These are phyloP conservation scores for Pichia thaimueangensis DNA, from an alignment of 805 yeast genomes.

Conservation along the genomic window DNA sequence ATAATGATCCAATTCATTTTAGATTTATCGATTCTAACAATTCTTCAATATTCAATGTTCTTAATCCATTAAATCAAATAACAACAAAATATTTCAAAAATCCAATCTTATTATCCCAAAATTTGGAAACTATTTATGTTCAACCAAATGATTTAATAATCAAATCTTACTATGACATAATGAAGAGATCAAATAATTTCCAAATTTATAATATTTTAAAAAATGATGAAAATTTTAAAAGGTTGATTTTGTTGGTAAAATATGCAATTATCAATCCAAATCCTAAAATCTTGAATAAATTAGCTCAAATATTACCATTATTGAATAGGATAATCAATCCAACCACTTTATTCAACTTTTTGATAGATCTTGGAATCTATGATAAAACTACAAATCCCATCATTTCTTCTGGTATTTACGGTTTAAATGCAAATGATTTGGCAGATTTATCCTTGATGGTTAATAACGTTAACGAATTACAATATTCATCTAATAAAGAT, in stretches of 20 bases:
- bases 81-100: conserved; percentile 17
- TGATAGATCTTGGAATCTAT: conserved; percentile 17
- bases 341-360: conserved; percentile 13
- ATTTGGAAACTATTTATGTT: conserved; percentile 15
- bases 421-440: conserved; percentile 7
- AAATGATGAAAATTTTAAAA: conserved; percentile 16
- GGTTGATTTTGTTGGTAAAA: conserved; percentile 24
- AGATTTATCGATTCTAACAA: conserved; percentile 14
- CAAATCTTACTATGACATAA: conserved; percentile 14
- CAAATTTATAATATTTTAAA: conserved; percentile 13
- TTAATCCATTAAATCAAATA: conserved; percentile 19
- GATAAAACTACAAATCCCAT: conserved; percentile 19
- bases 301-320: conserved; percentile 14
- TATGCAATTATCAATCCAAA: conserved; percentile 30
- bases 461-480: conserved; percentile 6
- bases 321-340: conserved; percentile 5
- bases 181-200: conserved; percentile 15
- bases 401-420: conserved; percentile 25
- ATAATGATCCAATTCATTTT: conserved; percentile 24
- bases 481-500: conserved; percentile 5
- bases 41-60: conserved; percentile 14
- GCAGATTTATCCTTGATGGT: conserved; percentile 4
- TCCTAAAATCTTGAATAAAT: conserved; percentile 15
- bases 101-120: conserved; percentile 20
- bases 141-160: conserved; percentile 13